Evolutionary conservation across 768 basidiomycete genomes (phyloP).

Genomic region (Filobasidium wieringae): DNA sequence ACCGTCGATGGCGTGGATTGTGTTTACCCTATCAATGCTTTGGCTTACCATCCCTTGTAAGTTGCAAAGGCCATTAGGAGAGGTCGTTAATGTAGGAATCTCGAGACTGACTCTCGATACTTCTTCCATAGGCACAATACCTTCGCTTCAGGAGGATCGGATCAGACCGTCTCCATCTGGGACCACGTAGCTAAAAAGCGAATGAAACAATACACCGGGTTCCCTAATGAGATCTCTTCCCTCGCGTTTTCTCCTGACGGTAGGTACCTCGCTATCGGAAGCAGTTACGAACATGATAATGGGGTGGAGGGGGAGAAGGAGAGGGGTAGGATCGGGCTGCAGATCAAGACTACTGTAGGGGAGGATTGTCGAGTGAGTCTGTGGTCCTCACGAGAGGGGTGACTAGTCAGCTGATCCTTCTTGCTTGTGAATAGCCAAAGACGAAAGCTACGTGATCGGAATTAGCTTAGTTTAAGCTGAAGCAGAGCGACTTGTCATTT

Average conservation of each 20-base stretch:
- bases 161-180: slow-evolving; percentile 90
- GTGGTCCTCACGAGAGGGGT: not conserved
- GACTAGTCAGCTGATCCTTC: not conserved
- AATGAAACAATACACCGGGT: slow-evolving; percentile 77
- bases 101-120: not conserved
- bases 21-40: slow-evolving; percentile 89
- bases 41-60: slow-evolving; percentile 83
- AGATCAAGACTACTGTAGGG: slow-evolving; percentile 37
- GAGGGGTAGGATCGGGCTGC: slow-evolving; percentile 38
- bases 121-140: slow-evolving; percentile 60
- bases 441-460: not conserved
- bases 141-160: slow-evolving; percentile 89
- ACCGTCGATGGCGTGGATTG: slow-evolving; percentile 82
- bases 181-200: slow-evolving; percentile 95
- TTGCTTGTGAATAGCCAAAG: not conserved
- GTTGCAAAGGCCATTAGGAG: slow-evolving; percentile 21
- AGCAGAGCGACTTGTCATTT: not conserved
- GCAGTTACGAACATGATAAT: slow-evolving; percentile 83
- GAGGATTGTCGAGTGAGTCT: slow-evolving; percentile 37
- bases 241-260: slow-evolving; percentile 77
- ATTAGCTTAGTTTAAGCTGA: not conserved
- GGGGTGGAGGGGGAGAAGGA: slow-evolving; percentile 61
- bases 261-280: slow-evolving; percentile 65
- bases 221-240: slow-evolving; percentile 56
- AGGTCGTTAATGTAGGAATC: not conserved